These are phyloP conservation scores for Schizophyllum commune DNA, from an alignment of 1,284 basidiomycete genomes.

Conservation along the genomic window DNA sequence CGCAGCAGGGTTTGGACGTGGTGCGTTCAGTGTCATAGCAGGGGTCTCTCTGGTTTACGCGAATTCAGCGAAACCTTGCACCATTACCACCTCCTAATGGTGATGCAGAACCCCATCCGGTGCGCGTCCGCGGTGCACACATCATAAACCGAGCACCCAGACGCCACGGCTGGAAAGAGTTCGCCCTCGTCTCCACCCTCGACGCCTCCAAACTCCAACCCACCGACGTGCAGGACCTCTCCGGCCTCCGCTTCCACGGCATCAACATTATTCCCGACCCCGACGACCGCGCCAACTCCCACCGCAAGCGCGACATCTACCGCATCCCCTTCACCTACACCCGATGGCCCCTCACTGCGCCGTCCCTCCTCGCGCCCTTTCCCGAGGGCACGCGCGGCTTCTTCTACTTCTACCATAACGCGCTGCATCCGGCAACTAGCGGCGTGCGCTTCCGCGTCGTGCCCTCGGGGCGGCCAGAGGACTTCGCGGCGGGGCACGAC, in stretches of 20 bases:
- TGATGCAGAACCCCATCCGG: too few species aligned
- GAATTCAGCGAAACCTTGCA: too few species aligned
- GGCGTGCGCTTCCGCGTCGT: background rate
- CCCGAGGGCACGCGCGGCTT: background rate
- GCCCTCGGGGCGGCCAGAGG: background rate
- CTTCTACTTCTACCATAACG: background rate
- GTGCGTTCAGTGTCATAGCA: too few species aligned
- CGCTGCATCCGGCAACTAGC: background rate
- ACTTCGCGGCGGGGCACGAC: background rate
- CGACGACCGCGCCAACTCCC: background rate
- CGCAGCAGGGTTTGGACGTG: too few species aligned
- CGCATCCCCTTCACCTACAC: constrained; percentile 9
- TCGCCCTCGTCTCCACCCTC: too few species aligned
- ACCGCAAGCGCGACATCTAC: constrained; percentile 1
- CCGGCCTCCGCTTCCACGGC: background rate
- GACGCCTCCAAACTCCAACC: too few species aligned
- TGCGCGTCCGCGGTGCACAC: too few species aligned
- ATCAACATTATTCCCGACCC: constrained; percentile 3
- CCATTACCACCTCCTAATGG: too few species aligned
- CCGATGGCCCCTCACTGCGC: background rate
- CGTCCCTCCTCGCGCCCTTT: background rate
- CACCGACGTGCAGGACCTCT: background rate
- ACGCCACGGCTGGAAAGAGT: too few species aligned
- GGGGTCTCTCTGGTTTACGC: too few species aligned
- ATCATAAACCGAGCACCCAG: too few species aligned